phyloP scores from a whole-genome alignment of 805 yeast species.

The Candida jianshihensis region DNA sequence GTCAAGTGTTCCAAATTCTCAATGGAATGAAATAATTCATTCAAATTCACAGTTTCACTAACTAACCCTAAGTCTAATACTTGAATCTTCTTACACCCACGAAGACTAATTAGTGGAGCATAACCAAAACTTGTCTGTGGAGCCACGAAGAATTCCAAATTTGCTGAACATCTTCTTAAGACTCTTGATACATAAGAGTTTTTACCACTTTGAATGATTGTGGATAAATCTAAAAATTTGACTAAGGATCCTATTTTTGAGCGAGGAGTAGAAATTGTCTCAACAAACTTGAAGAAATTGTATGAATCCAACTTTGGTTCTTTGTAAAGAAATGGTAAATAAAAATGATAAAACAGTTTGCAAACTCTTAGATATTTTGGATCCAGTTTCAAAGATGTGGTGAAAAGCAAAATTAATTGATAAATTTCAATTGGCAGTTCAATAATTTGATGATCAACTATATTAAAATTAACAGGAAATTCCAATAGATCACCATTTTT shows the following conservation, averaged over 20 bases:
- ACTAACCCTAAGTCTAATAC: conserved; percentile 77
- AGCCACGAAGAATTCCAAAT: conserved; percentile 66
- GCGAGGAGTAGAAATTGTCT: conserved; percentile 47
- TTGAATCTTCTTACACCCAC: conserved; percentile 57
- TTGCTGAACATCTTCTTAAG: conserved; percentile 65
- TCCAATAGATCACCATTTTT: conserved; percentile 8
- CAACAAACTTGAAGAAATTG: conserved; percentile 71
- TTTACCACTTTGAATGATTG: conserved; percentile 83
- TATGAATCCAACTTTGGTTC: conserved; percentile 56
- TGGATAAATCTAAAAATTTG: conserved; percentile 60
- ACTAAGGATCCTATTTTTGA: conserved; percentile 52
- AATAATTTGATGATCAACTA: conserved; percentile 1
- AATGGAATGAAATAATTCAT: conserved; percentile 73
- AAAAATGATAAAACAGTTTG: conserved; percentile 50
- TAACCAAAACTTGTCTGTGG: conserved; percentile 94
- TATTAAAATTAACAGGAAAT: conserved; percentile 6
- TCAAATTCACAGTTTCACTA: conserved; percentile 81
- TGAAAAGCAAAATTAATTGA: conserved; percentile 20
- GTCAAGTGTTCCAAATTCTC: conserved; percentile 54
- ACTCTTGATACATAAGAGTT: conserved; percentile 84
- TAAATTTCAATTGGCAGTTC: conserved; percentile 22
- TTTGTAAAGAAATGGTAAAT: conserved; percentile 59
- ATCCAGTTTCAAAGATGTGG: conserved; percentile 27
- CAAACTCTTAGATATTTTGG: conserved; percentile 54
- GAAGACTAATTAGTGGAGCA: conserved; percentile 78